Base-by-base conservation (phyloP, 2,329 filamentous ascomycete species). In the Amesomyces nigricolor region DNA sequence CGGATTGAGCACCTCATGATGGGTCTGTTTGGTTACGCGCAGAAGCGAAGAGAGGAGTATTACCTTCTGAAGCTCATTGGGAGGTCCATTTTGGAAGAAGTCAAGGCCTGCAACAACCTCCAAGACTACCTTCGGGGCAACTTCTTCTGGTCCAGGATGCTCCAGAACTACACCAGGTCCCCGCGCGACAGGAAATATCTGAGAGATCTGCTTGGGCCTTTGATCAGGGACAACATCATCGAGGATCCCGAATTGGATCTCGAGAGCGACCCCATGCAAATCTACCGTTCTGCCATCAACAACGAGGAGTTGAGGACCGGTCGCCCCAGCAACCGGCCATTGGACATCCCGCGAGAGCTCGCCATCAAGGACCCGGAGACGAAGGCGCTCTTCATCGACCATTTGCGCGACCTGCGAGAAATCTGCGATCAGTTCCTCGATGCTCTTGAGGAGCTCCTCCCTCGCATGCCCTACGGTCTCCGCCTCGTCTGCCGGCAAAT, bases 361-460 rank as follows among this genome's bases (percentile, higher is more conserved):
- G 94, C 94, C n/a, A 96, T 99, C 69, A 87, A 91, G 63, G 94
- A 99, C 66, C 87, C 87, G 0, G 94, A 99, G 71, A 97, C 94
- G 1, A 83, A 92, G 64, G 85, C 88, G 58, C 85, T 91, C 26
- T 99, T 99, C 69, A 95, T 99, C 56, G 88, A 94, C 66, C 91
- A 99, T 67, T 78, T 99, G 44, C 88, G 95, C 64, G 92, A 97
- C 67, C 82, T 99, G 52, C 83, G 94, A 51, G 94, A 97, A 69
- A 94, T 99, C 62, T 91, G 89, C 50, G 91, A 97, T 67, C 90
- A 95, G 63, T 92, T 95, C 71, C 87, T 97, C 66, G 70, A 84
- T 35, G 82, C 85, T 4, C 73, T 96, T 10, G 91, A 97, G 67
- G 90, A 96, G 56, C 79, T 88, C 9, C 71, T 96, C 14, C 87